Base-by-base conservation (phyloP, 345 rosid species). In the Streptanthus diversifolius region DNA sequence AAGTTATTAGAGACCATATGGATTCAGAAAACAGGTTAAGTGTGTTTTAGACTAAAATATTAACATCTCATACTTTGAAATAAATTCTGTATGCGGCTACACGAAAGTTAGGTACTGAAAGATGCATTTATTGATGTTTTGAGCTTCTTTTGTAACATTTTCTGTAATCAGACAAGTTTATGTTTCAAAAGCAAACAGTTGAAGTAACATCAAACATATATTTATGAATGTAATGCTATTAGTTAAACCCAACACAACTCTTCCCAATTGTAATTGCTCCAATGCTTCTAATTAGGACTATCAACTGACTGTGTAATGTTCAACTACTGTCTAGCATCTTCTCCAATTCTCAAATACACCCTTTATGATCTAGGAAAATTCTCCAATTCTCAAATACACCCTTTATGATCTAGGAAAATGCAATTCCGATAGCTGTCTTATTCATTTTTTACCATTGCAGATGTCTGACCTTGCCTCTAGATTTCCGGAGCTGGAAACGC, bases 401-500 rank as follows among this genome's bases (percentile, higher is more conserved):
- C 45, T 15, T 57, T 35, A 35, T 59, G 37, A 13, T 63, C 21
- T 63, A 21, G 13, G 17, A 33, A 27, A 43, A 24, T 43, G 65
- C 11, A 44, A 35, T 56, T 19, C 18, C 6, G 13, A 10, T 37
- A 37, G 52, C 35, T 66, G 45, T 40, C 68, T 51, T 30, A 68
- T 49, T 60, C 10, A 33, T 1, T 12, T 74, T 36, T 51, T 67
- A 60, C 51, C 44, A 41, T 64, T 72, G 22, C 86, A 93, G 97
- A 79, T 95, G 75, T 77, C 82, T 29, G 90, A 78, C 74, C 93
- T 95, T 8, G 88, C 91, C 51, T 71, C 77, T 65, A 82, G 52
- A 37, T 89, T 81, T 74, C 89, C 97, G 0, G 87, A 76, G 75
- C 83, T 95, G 71, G 84, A 80, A 66, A 85, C 87, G 0, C 75